A percentile compares a stretch with the other conserved stretches of the same genome.
Evolutionary conservation across 371 early-diverging fungal genomes (phyloP).

Genomic region (Haplosporangium sp.): DNA sequence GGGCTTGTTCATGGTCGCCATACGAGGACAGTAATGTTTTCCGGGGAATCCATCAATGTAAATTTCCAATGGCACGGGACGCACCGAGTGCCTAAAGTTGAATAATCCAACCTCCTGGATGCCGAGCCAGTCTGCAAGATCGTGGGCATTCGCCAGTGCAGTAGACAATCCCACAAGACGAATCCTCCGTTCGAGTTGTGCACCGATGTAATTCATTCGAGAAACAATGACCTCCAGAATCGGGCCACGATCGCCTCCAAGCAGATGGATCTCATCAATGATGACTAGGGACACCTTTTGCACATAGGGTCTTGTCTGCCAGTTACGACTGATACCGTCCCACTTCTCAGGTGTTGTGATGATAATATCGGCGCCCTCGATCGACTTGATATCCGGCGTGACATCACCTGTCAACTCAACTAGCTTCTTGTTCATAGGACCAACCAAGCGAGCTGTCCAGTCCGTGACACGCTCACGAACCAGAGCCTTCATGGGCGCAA

Average conservation of each 20-base stretch:
- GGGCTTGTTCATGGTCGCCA: constrained; percentile 98
- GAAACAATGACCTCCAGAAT: constrained; percentile 98
- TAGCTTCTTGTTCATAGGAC: constrained; percentile 80
- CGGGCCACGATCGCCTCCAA: constrained; percentile 97
- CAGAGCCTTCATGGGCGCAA: constrained; percentile 99
- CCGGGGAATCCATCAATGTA: constrained; percentile 97
- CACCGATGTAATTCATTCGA: constrained; percentile 94
- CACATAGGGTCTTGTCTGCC: constrained; percentile 90
- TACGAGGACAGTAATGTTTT: constrained; percentile 94
- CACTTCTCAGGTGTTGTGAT: constrained; percentile 99
- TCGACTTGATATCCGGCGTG: constrained; percentile 88
- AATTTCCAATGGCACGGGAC: constrained; percentile 96
- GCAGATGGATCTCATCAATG: constrained; percentile 99
- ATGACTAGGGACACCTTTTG: constrained; percentile 89
- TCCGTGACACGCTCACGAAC: constrained; percentile 97
- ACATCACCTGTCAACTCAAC: constrained; percentile 99
- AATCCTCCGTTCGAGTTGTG: constrained; percentile 74
- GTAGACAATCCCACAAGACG: constrained; percentile 98
- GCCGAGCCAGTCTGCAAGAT: constrained; percentile 97
- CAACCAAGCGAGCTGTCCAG: constrained; percentile 85
- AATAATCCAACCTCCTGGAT: constrained; percentile 85
- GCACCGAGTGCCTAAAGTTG: constrained; percentile 95
- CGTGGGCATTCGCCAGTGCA: constrained; percentile 97
- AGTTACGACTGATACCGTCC: constrained; percentile 96
- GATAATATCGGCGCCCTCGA: constrained; percentile 93